These are phyloP conservation scores for Leccinum solheimii DNA, from an alignment of 1,284 basidiomycete species.

Conservation along the genomic window DNA sequence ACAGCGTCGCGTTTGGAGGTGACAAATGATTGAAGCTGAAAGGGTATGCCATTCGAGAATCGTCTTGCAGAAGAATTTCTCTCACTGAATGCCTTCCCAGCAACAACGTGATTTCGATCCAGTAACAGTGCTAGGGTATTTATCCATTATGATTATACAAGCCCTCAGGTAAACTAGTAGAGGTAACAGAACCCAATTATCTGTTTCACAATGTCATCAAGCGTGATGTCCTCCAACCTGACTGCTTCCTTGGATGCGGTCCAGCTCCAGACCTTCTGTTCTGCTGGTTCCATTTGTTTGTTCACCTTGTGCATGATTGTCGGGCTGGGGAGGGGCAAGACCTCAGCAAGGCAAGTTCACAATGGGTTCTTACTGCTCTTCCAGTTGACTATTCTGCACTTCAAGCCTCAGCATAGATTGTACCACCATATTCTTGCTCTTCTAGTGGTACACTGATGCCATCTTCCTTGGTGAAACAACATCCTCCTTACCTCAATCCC, in stretches of 20 bases:
- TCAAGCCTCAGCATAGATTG: too few relatives aligned
- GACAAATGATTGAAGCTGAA: not conserved
- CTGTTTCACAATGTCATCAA: not conserved
- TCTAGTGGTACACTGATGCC: too few relatives aligned
- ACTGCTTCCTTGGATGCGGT: not conserved
- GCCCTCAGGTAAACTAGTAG: not conserved
- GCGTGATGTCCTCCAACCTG: not conserved
- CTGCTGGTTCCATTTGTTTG: too few relatives aligned
- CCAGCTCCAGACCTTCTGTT: not conserved
- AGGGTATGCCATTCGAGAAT: not conserved
- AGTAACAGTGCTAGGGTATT: not conserved
- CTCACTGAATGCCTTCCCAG: too few relatives aligned
- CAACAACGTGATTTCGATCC: not conserved
- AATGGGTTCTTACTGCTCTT: too few relatives aligned
- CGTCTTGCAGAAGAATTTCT: not conserved
- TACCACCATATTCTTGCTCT: too few relatives aligned
- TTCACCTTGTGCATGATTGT: too few relatives aligned
- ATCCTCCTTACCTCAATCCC: too few relatives aligned
- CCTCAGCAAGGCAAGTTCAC: too few relatives aligned
- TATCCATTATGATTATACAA: not conserved
- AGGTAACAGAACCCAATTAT: not conserved
- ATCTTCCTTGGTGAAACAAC: too few relatives aligned
- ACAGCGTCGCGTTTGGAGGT: slow-evolving; percentile 1
- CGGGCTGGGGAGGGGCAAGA: too few relatives aligned
- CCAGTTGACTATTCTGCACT: too few relatives aligned